A percentile compares a stretch with the other conserved stretches of the same genome.
phyloP scores from a whole-genome alignment of 257 asterid genomes.

The Verbascum thapsus region DNA sequence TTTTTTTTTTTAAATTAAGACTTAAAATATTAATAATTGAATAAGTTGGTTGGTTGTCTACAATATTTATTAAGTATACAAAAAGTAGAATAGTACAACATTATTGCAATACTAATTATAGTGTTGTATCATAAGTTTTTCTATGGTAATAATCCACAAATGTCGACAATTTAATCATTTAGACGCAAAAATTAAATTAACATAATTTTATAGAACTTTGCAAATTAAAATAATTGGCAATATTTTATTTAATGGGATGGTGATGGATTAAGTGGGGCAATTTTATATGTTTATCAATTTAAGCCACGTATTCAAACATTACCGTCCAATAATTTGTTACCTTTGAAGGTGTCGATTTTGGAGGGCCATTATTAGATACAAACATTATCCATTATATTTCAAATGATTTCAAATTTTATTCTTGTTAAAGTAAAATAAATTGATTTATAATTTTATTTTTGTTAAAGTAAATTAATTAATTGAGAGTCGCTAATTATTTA shows the following conservation, averaged over 20 bases:
- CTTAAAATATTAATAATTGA: no score
- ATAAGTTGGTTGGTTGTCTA: no score
- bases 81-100: no score
- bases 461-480: no score
- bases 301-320: constrained; percentile 20
- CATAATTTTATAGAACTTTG: background rate
- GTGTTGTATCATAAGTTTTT: no score
- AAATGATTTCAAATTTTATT: background rate
- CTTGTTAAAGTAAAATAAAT: background rate
- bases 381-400: background rate
- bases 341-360: background rate
- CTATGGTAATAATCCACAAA: no score
- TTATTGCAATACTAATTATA: no score
- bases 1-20: no score
- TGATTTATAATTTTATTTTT: background rate
- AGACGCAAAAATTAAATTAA: no score
- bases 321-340: constrained; percentile 22
- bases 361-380: background rate
- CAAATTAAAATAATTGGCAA: background rate
- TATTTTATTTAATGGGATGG: constrained; percentile 4
- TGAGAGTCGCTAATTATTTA: background rate
- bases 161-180: no score
- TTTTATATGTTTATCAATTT: background rate
- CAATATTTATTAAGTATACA: no score
- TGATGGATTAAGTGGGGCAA: constrained; percentile 12